Evolutionary conservation across 2,329 filamentous ascomycete species (phyloP), one percentile per base, ranked within the genome.

Genomic region (Epichloe sibirici): DNA sequence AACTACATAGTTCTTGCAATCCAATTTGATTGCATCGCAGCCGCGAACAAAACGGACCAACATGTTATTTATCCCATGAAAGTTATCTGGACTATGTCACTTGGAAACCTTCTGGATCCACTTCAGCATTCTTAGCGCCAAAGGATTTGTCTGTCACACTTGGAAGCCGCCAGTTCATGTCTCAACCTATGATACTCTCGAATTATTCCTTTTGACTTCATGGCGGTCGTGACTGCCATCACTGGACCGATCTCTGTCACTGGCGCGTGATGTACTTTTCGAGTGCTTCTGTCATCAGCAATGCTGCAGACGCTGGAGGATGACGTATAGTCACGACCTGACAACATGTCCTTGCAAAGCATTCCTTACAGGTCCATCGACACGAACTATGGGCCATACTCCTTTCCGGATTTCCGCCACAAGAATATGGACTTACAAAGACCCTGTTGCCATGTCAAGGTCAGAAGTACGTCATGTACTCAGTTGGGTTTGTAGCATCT

Each of bases 401-500:
- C 17, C 13, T 28, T 25, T 35, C 43, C 21, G 48, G 34, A 47
- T 43, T 45, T n/a, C 9, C n/a, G 6, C 9, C 17, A 50, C 7
- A 17, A 25, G 3, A 42, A 17, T 5, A 23, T 45, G 40, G 31
- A 38, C 17, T 25, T 3, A 38, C 38, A 35, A 43, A 44, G 28
- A 50, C 2, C 7, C n/a, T 37, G 28, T 35, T 23, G 5, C 13
- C 2, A 31, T 5, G 6, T 8, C 35, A 15, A 37, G 25, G 5
- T 13, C 5, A 12, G 34, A 35, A 37, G 39, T 51, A 51, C 53
- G 31, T 49, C 45, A 17, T 54, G 46, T 52, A 52, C 50, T 49
- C 51, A 54, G 56, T 58, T 61, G 56, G 59, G 62, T 64, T 57
- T 62, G 62, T 63, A 56, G 40, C 57, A 9, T 40, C 61, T 53